Evolutionary conservation across 192 early-diverging fungal species (phyloP).

Genomic region (Rhizophagus prolifer): DNA sequence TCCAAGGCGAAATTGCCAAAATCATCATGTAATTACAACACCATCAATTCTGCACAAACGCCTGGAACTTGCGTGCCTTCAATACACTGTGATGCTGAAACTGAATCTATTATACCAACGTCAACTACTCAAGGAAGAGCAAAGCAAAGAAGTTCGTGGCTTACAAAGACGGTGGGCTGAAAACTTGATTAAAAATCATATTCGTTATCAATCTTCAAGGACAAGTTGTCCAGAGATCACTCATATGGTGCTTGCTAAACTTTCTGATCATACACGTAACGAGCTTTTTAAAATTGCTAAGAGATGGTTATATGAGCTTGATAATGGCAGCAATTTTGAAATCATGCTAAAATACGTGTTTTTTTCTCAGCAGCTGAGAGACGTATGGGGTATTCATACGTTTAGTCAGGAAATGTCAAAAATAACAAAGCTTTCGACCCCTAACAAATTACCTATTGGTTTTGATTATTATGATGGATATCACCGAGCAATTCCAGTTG

Average conservation of each 20-base stretch:
- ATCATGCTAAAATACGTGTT: slow-evolving; percentile 33
- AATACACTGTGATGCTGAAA: background rate
- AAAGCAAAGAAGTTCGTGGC: background rate
- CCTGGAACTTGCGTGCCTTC: background rate
- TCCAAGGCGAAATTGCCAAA: background rate
- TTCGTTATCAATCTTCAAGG: background rate
- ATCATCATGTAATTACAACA: background rate
- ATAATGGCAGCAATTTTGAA: slow-evolving; percentile 33
- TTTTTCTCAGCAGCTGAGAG: slow-evolving; percentile 8
- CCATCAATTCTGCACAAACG: background rate
- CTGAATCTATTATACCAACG: background rate
- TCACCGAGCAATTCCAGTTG: background rate
- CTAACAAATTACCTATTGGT: background rate
- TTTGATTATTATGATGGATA: background rate
- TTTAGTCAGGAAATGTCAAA: background rate
- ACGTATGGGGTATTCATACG: background rate
- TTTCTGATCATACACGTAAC: background rate
- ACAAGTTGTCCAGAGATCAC: background rate
- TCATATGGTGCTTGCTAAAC: background rate
- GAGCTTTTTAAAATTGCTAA: background rate
- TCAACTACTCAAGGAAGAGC: background rate
- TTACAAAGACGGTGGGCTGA: slow-evolving; percentile 11
- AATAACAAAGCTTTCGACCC: background rate
- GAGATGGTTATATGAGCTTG: background rate
- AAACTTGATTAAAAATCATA: background rate